A percentile compares a stretch with the other conserved stretches of the same genome.
Evolutionary conservation across 441 rosid species (phyloP).

Genomic region (Croton laevigatus): DNA sequence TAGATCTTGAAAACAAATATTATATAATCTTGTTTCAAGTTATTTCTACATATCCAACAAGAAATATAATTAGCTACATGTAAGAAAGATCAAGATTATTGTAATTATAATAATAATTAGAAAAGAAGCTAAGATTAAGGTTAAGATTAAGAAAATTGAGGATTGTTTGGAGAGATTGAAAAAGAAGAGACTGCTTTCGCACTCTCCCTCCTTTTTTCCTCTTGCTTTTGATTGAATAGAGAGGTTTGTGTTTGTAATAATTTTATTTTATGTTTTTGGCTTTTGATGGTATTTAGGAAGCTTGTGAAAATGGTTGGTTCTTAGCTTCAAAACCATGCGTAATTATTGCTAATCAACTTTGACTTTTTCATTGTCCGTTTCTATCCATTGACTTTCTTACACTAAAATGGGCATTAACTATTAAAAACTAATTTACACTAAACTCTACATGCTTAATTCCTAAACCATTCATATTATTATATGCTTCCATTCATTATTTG

Average conservation of each 20-base stretch:
- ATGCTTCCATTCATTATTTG: too few species aligned
- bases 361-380: conserved; percentile 30
- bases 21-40: not conserved
- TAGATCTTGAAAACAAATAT: not conserved
- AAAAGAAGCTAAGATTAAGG: not conserved
- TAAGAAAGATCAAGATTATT: not conserved
- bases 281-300: not conserved
- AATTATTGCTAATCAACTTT: conserved; percentile 26
- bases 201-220: conserved; percentile 31
- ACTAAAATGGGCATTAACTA: not conserved
- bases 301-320: conserved; percentile 28
- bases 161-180: conserved; percentile 27
- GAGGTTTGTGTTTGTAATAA: not conserved
- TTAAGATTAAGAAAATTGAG: not conserved
- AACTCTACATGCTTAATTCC: too few species aligned
- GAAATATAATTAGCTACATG: not conserved
- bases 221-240: not conserved
- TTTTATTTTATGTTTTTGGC: not conserved
- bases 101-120: not conserved
- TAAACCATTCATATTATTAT: too few species aligned
- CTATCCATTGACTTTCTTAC: conserved; percentile 21
- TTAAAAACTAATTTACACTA: too few species aligned
- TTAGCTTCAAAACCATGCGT: conserved; percentile 24
- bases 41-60: conserved; percentile 1
- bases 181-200: conserved; percentile 35